Percentiles rank a stretch among this genome's conserved stretches.
Conservation (phyloP, 108 stramenopile genomes). For the Skeletonema costatum region DNA sequence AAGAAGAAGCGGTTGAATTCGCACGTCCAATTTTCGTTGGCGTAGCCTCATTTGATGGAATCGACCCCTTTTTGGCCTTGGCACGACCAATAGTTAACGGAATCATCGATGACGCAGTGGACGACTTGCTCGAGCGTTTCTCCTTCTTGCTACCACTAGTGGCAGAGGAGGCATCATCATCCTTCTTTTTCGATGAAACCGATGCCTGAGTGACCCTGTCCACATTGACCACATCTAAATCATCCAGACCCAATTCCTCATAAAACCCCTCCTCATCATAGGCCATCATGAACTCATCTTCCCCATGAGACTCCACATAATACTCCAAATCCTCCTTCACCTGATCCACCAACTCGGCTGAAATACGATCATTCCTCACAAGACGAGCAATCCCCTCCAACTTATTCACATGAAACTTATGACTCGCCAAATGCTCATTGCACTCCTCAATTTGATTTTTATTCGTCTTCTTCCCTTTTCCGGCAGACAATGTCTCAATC, state of each 20-base stretch:
- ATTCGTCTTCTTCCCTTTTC: slow-evolving; percentile 91
- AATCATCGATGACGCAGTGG: slow-evolving; percentile 60
- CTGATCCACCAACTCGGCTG: slow-evolving; percentile 82
- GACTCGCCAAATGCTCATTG: slow-evolving; percentile 72
- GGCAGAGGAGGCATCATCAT: slow-evolving; percentile 55
- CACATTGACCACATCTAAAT: slow-evolving; percentile 84
- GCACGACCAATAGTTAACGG: slow-evolving; percentile 94
- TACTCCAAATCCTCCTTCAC: slow-evolving; percentile 96
- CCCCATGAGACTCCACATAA: slow-evolving; percentile 90
- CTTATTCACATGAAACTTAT: slow-evolving; percentile 93
- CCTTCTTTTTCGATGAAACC: slow-evolving; percentile 55
- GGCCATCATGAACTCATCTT: slow-evolving; percentile 87
- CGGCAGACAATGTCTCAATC: slow-evolving; percentile 75
- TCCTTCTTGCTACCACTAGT: slow-evolving; percentile 49
- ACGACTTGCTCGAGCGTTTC: slow-evolving; percentile 52
- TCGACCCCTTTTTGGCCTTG: slow-evolving; percentile 33
- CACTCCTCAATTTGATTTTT: slow-evolving; percentile 75
- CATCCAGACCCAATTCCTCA: slow-evolving; percentile 88
- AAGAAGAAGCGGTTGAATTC: slow-evolving; percentile 38
- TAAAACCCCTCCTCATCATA: slow-evolving; percentile 94
- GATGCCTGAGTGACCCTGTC: slow-evolving; percentile 71
- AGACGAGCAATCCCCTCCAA: slow-evolving; percentile 96
- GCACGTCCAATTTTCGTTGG: slow-evolving; percentile 47
- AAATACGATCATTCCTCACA: slow-evolving; percentile 92
- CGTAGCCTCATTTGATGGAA: slow-evolving; percentile 26